These are phyloP conservation scores for Fusarium gaditjirri DNA, from an alignment of 2,329 filamentous ascomycete genomes.

Conservation along the genomic window DNA sequence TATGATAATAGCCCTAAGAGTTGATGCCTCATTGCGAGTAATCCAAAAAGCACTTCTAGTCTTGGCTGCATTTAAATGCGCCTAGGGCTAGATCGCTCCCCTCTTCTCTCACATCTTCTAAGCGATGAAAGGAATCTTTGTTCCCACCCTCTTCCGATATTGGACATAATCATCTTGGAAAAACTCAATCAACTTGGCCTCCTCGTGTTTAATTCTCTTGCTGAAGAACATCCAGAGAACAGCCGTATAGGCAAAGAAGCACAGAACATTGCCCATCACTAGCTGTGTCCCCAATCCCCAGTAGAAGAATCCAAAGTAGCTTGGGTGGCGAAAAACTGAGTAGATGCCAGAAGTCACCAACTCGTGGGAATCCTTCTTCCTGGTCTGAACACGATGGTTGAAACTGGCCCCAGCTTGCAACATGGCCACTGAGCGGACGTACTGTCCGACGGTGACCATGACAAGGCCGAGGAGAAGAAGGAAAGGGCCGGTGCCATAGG, in stretches of 20 bases:
- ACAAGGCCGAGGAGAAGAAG: constrained; percentile 67
- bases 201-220: constrained; percentile 79
- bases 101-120: neutral
- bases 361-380: constrained; percentile 73
- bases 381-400: constrained; percentile 85
- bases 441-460: constrained; percentile 77
- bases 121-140: constrained; percentile 79
- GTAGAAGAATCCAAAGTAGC: constrained; percentile 99
- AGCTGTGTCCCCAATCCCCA: constrained; percentile 97
- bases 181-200: constrained; percentile 79
- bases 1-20: neutral
- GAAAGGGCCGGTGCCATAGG: constrained; percentile 55
- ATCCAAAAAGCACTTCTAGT: neutral
- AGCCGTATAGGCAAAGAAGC: constrained; percentile 76
- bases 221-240: constrained; percentile 91
- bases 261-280: constrained; percentile 84
- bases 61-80: neutral
- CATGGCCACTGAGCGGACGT: constrained; percentile 85
- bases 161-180: constrained; percentile 84
- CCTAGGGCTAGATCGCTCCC: neutral
- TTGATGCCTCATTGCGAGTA: neutral
- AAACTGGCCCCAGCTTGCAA: constrained; percentile 88
- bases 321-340: constrained; percentile 79
- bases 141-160: constrained; percentile 77
- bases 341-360: constrained; percentile 91